Percentiles rank a stretch among this genome's conserved stretches.
phyloP scores from a whole-genome alignment of 1,139 yeast species.

The Pichia sp. region DNA sequence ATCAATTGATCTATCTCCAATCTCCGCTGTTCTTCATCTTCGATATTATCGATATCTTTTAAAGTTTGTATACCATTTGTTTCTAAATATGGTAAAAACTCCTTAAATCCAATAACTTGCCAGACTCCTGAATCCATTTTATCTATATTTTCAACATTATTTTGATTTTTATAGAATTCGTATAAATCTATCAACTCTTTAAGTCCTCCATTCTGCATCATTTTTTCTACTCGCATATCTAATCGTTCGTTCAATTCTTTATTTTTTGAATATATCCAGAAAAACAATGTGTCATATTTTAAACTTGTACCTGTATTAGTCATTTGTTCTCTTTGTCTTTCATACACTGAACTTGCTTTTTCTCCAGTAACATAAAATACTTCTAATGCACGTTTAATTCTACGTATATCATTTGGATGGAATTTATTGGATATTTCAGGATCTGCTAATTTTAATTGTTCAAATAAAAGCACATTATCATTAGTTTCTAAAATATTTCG shows the following conservation, averaged over 20 bases:
- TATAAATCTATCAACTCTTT: constrained; percentile 61
- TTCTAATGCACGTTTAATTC: constrained; percentile 76
- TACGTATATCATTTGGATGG: constrained; percentile 84
- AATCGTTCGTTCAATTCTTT: constrained; percentile 53
- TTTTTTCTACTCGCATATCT: constrained; percentile 74
- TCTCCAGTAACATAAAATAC: constrained; percentile 63
- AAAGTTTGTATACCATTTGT: constrained; percentile 15
- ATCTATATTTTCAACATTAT: constrained; percentile 38
- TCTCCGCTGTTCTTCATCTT: not conserved
- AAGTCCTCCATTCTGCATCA: constrained; percentile 67
- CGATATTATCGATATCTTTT: constrained; percentile 6
- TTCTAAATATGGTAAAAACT: constrained; percentile 75
- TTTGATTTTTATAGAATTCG: constrained; percentile 30
- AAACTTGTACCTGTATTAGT: constrained; percentile 40
- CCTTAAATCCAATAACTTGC: constrained; percentile 96
- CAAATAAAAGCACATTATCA: constrained; percentile 42
- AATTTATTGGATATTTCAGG: constrained; percentile 73
- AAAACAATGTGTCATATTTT: constrained; percentile 60
- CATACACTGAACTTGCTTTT: constrained; percentile 66
- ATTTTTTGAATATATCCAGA: constrained; percentile 82
- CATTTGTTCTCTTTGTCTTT: constrained; percentile 42
- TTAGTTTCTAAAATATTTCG: constrained; percentile 38
- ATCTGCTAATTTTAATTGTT: constrained; percentile 47
- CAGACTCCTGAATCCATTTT: constrained; percentile 57
- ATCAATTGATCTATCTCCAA: constrained; percentile 3